phyloP scores from a whole-genome alignment of 148 eudicot species.

The Rhododendron mucronatum region DNA sequence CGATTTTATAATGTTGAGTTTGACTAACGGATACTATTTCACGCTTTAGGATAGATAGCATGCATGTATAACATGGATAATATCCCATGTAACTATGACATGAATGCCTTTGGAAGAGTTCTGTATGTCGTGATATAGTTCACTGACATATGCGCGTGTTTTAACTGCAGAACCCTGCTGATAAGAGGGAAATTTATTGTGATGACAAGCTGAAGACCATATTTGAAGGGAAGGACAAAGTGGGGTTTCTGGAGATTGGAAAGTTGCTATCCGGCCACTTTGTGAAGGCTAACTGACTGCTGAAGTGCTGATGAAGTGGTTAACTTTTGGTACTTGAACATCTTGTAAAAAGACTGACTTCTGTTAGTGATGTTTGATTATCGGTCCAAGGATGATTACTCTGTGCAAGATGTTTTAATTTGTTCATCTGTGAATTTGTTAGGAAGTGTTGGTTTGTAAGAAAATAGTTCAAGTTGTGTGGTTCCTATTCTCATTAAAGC shows the following conservation, averaged over 20 bases:
- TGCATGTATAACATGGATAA: background rate
- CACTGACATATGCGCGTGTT: background rate
- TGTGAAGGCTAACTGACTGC: conserved; percentile 13
- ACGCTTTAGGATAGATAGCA: background rate
- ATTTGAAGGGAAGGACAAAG: conserved; percentile 22
- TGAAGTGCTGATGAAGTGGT: background rate
- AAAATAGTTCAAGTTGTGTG: background rate
- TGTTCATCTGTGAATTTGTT: background rate
- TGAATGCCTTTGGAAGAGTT: background rate
- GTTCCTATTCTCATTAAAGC: background rate
- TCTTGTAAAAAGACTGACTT: background rate
- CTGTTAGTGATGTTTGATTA: background rate
- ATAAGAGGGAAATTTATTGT: conserved; percentile 22
- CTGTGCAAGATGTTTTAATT: conserved; percentile 1
- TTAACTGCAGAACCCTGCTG: conserved; percentile 9
- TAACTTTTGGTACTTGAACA: background rate
- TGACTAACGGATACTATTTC: background rate
- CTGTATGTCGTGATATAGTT: background rate
- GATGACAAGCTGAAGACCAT: conserved; percentile 29
- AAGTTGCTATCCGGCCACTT: conserved; percentile 21
- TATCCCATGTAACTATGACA: background rate
- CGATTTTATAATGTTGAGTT: background rate
- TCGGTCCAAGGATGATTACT: background rate
- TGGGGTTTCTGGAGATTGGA: conserved; percentile 22
- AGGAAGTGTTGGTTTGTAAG: background rate